Base-by-base conservation (phyloP, 1,284 basidiomycete genomes). In the Fomitopsis schrenkii region DNA sequence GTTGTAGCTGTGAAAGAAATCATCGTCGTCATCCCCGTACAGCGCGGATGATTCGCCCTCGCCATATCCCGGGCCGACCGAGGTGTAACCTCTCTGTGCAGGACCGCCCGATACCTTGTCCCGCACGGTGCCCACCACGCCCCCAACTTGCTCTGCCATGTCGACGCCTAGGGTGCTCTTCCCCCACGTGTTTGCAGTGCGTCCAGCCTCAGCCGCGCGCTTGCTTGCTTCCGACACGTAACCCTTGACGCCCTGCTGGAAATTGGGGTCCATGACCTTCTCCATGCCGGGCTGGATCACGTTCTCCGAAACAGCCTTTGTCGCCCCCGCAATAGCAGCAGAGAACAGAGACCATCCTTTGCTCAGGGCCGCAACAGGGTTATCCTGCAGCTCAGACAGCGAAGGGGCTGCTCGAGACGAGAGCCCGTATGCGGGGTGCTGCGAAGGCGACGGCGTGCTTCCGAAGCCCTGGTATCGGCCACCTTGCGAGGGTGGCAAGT, bases 261-360 rank as follows among this genome's bases (percentile, higher is more conserved):
- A 83, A 57, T 77, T 80, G 10, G 93, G 93, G 71, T 95, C 93
- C 62, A 78, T 81, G 40, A 88, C 89, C 63, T 82, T 85, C 71
- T 90, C 90, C 70, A 92, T 76, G 22, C 88, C 87, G n/a, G 92
- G 92, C 70, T 93, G 90, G 58, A 94, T 87, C 36, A 94, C 85
- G 70, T 83, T 90, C 73, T 93, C 90, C 61, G 82, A 81, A 40
- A 95, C 88, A n/a, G 74, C 86, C 67, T 84, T 85, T 6, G 87
- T 82, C 19, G 91, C 92, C 55, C 88, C 90, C 1, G 77, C 83
- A 19, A 95, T 84, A 26, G 84, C 91, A 0, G 88, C 81, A 44
- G 90, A 88, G 67, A 95, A 86, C 46, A 94, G 75, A 17, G 90
- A 91, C 93, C 93, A 95, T 53, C 93, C 91, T 75, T 94, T 94